Percentiles rank a stretch among this genome's conserved stretches.
These are phyloP conservation scores for Talaromyces sp. DNA, from an alignment of 2,329 filamentous ascomycete species.

Conservation along the genomic window DNA sequence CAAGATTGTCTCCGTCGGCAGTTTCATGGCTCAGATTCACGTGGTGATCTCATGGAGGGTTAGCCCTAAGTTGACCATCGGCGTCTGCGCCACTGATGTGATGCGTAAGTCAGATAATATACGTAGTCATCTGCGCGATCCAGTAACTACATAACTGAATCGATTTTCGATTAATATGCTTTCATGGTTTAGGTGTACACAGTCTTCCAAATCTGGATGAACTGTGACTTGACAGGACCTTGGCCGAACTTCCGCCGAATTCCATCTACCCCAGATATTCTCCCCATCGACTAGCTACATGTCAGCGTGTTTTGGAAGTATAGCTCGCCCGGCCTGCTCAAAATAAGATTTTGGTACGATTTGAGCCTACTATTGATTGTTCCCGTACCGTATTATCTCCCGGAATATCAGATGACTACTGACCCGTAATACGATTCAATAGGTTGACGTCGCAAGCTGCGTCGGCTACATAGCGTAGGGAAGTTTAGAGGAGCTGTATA, in stretches of 20 bases:
- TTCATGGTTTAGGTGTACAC: not conserved
- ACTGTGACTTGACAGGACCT: not conserved
- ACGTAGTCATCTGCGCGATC: too few species aligned
- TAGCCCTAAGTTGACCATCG: not conserved
- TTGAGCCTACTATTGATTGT: not conserved
- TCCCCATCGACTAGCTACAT: not conserved
- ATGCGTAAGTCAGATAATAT: not conserved
- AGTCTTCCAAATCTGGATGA: not conserved
- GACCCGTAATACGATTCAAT: not conserved
- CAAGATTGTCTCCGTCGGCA: not conserved
- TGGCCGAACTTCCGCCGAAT: not conserved
- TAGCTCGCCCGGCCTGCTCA: not conserved
- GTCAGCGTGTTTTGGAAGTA: not conserved
- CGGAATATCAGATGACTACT: not conserved
- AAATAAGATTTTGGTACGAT: not conserved
- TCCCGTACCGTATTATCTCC: not conserved
- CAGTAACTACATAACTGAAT: not conserved
- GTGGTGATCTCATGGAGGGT: not conserved
- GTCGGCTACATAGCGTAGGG: not conserved
- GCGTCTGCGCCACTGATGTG: not conserved
- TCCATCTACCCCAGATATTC: not conserved
- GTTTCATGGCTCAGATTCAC: not conserved
- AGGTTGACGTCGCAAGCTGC: not conserved
- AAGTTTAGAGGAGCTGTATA: not conserved
- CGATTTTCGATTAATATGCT: not conserved